Evolutionary conservation across 2,329 filamentous ascomycete species (phyloP).

Genomic region (Colletotrichum acutatum): DNA sequence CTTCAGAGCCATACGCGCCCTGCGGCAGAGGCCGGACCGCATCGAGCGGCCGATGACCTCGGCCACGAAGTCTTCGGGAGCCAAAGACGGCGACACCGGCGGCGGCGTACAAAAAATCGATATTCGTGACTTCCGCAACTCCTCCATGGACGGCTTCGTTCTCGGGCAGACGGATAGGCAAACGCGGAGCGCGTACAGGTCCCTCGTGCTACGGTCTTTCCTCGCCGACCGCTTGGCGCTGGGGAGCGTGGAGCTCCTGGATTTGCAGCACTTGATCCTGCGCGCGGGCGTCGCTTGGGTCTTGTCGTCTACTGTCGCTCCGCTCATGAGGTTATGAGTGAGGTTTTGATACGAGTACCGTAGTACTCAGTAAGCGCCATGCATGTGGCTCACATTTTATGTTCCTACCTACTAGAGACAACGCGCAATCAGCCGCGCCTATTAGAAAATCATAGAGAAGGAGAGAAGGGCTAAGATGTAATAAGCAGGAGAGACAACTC

Average conservation of each 20-base stretch:
- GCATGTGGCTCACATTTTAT: neutral
- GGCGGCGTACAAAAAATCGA: constrained; percentile 43
- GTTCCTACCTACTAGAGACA: neutral
- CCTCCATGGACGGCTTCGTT: constrained; percentile 63
- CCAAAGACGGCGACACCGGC: constrained; percentile 19
- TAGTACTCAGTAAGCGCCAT: constrained; percentile 16
- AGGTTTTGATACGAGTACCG: neutral
- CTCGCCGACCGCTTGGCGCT: constrained; percentile 54
- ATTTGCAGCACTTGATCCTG: constrained; percentile 45
- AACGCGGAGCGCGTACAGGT: constrained; percentile 48
- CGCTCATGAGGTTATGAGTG: constrained; percentile 16
- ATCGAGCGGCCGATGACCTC: constrained; percentile 56
- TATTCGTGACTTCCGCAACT: constrained; percentile 59
- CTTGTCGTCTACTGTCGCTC: constrained; percentile 35
- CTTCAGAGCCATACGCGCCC: constrained; percentile 56
- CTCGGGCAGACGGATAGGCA: constrained; percentile 45
- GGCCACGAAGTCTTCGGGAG: constrained; percentile 37
- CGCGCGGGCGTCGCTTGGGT: constrained; percentile 48
- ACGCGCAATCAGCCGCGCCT: neutral
- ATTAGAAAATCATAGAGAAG: neutral
- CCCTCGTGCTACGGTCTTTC: constrained; percentile 54
- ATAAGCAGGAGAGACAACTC: neutral
- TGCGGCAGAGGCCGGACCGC: constrained; percentile 54
- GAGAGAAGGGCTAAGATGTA: neutral
- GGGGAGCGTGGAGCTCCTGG: constrained; percentile 48